Evolutionary conservation across 1,139 yeast genomes (phyloP), one percentile per base, ranked within the genome.

Genomic region (Candida sp.): DNA sequence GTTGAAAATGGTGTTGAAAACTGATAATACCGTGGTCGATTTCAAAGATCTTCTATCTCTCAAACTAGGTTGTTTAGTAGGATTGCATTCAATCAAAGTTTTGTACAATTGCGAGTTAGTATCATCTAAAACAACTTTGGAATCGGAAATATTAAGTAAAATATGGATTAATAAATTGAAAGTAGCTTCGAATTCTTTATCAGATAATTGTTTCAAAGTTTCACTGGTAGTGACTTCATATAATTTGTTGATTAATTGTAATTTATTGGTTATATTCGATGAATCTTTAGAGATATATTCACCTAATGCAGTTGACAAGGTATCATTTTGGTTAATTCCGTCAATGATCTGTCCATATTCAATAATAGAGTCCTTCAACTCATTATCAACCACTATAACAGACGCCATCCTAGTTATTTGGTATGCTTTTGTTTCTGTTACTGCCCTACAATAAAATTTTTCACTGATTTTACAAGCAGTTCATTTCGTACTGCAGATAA

Each of bases 21-120:
- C 64, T 22, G 77, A 71, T 55, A 74, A 63, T 33, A 74, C 60
- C 40, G 75, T 68, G 44, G 76, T 64, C 23, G 76, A 58, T 51
- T 69, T 73, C 49, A 74, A 69, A 38, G 75, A 63, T 55, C 64
- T 70, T 60, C 78, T 70, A 58, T 74, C 79, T 61, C 77, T 70
- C 54, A 73, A 65, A 32, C 74, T 61, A 38, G 73, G 72, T 50
- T 66, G 70, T 49, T 66, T 63, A 35, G 55, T 51, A 42, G 78
- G 78, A 43, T 63, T 67, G 38, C 65, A 54, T 42, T 61, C 65
- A 22, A 64, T 52, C 49, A 74, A 64, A 42, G 59, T 60, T 37
- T 60, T 51, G 39, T 69, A 53, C 45, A 74, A 55, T 36, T 58
- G 53, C 15, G 72, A 61, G 36, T 60, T 54, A 27, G 30, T 50